These are phyloP conservation scores for Gossypium longicalyx DNA, from an alignment of 345 rosid genomes.

Conservation along the genomic window DNA sequence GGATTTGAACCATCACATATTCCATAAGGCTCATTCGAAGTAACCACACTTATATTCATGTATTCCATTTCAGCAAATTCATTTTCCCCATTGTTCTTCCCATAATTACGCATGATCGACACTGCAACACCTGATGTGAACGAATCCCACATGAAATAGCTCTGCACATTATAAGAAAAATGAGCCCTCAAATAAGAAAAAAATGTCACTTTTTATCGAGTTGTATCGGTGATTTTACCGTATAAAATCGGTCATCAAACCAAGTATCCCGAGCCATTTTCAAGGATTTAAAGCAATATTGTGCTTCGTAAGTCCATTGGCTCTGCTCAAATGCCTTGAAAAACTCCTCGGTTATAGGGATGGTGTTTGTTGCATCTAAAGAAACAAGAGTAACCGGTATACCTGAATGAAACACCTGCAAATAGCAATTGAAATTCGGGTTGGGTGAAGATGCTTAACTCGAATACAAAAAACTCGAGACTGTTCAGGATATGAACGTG, in stretches of 20 bases:
- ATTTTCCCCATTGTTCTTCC: conserved; percentile 40
- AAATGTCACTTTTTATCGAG: no score
- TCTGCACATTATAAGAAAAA: conserved; percentile 33
- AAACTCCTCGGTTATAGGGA: conserved; percentile 52
- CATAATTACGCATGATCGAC: conserved; percentile 54
- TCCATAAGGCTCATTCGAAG: conserved; percentile 80
- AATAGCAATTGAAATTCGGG: neutral
- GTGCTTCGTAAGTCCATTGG: conserved; percentile 69
- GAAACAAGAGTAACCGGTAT: conserved; percentile 76
- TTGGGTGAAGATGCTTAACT: neutral
- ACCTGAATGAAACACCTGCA: conserved; percentile 85
- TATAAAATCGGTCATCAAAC: conserved; percentile 45
- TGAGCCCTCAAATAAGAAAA: no score
- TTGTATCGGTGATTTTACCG: conserved; percentile 26
- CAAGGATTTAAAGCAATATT: conserved; percentile 67
- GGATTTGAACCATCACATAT: conserved; percentile 72
- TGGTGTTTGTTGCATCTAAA: conserved; percentile 87
- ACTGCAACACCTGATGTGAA: conserved; percentile 74
- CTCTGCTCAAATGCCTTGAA: conserved; percentile 52
- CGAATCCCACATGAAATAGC: conserved; percentile 97
- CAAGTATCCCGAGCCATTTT: conserved; percentile 66
- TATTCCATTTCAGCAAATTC: conserved; percentile 87
- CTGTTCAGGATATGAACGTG: neutral
- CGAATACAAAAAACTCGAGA: neutral
- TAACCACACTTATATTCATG: conserved; percentile 76